Conservation (phyloP, 495 filamentous ascomycete species). For the Annulohypoxylon stygium region DNA sequence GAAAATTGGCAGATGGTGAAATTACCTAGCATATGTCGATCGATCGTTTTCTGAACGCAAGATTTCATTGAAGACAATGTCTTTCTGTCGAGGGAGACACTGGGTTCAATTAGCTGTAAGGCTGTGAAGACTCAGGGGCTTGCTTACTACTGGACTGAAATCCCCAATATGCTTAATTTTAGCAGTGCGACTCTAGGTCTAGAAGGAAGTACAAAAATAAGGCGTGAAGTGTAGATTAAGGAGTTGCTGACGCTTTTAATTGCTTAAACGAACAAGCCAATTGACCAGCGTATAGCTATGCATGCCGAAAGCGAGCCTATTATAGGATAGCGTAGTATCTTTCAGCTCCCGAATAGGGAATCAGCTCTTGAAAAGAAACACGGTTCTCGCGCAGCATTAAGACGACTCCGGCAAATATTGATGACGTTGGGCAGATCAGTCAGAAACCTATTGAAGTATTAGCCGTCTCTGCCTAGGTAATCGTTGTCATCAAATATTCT, state of each 20-base stretch:
- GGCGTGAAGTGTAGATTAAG: constrained; percentile 6
- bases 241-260: not conserved
- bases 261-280: constrained; percentile 27
- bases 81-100: not conserved
- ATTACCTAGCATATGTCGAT: not conserved
- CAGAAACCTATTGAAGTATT: constrained; percentile 1
- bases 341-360: constrained; percentile 13
- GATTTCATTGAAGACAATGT: not conserved
- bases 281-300: not conserved
- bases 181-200: not conserved
- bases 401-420: constrained; percentile 17
- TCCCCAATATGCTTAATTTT: not conserved
- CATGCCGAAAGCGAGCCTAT: not conserved
- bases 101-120: not conserved
- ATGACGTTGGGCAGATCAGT: constrained; percentile 28
- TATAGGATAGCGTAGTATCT: not conserved
- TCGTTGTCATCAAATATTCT: constrained; percentile 18
- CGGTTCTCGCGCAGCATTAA: constrained; percentile 3
- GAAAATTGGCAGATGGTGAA: not conserved
- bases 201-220: constrained; percentile 26
- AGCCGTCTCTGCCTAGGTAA: not conserved
- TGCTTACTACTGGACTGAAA: not conserved
- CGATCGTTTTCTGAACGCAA: not conserved
- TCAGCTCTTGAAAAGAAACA: not conserved
- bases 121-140: not conserved